Conservation (phyloP, 2,329 filamentous ascomycete genomes). For the Amylocarpus encephaloides region DNA sequence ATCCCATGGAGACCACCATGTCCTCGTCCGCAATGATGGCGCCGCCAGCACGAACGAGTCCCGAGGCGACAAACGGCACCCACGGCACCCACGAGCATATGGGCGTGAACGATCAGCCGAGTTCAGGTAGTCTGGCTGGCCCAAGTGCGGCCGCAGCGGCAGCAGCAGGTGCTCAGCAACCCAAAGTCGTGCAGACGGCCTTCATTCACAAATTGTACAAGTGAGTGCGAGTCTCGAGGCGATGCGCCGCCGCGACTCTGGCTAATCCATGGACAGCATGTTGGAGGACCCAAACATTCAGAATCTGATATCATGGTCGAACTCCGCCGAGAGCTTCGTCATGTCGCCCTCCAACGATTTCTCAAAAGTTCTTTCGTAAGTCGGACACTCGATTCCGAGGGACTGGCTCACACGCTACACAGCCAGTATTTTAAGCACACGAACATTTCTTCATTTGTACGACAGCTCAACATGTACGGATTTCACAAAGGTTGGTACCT, state of each 20-base stretch:
- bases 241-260: not conserved
- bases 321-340: conserved; percentile 90
- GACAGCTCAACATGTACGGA: conserved; percentile 98
- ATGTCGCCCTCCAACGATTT: conserved; percentile 98
- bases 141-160: conserved; percentile 41
- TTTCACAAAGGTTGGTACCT: conserved; percentile 82
- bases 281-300: conserved; percentile 89
- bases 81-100: conserved; percentile 31
- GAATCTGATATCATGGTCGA: conserved; percentile 95
- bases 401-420: conserved; percentile 16
- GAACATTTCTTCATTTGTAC: conserved; percentile 96
- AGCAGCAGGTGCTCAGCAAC: conserved; percentile 75
- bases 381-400: conserved; percentile 26
- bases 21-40: conserved; percentile 38
- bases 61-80: conserved; percentile 25
- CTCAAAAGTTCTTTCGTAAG: conserved; percentile 94
- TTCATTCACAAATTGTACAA: conserved; percentile 99
- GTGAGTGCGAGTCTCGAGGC: conserved; percentile 45
- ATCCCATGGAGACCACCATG: conserved; percentile 56
- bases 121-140: conserved; percentile 25
- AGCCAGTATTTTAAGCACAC: conserved; percentile 99
- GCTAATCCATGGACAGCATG: conserved; percentile 59
- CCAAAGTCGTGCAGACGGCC: conserved; percentile 95
- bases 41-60: conserved; percentile 29
- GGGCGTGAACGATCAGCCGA: conserved; percentile 34